Evolutionary conservation across 2,329 filamentous ascomycete genomes (phyloP), one percentile per base, ranked within the genome.

Genomic region (Didymella glomerata): DNA sequence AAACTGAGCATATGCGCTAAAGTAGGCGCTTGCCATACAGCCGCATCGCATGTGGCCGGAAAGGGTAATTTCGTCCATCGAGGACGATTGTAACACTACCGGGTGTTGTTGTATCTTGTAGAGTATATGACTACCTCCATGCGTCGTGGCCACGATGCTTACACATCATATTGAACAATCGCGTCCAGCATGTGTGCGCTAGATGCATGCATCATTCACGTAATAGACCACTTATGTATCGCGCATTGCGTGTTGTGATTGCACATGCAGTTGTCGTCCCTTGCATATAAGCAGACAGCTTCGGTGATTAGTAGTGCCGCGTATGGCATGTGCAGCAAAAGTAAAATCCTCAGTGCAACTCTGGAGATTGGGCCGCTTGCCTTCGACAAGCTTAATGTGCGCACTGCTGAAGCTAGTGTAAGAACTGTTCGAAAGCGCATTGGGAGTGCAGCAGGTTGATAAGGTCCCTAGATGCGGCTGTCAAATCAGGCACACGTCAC

Each of bases 1-100:
- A 63, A 66, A 62, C 53, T 61, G 57, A 57, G 63, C 48, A 47
- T 54, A 53, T 48, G 56, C 65, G 60, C 56, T 62, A 47, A 65
- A 61, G 61, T 57, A 64, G 52, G 60, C 45, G 47, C 42, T 42
- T 47, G 48, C 25, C 25, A 27, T 47, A 32, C 34, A 46, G 50
- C 56, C 36, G 53, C 45, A 54, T 54, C 45, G 30, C 28, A 46
- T 40, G 34, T 54, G 30, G 40, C 38, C 40, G 24, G 22, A 41
- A 38, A 14, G 24, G 20, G 32, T 25, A 30, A 34, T 16, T 9
- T 44, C 24, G 3, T 27, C 41, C 14, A n/a, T 4, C n/a, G 20
- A 32, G 14, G 20, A 45, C 25, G 16, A 8, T 1, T 28, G 13
- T 46, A 7, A 11, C 16, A 16, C 14, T n/a, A 10, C 18, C 9